phyloP scores from a whole-genome alignment of 495 filamentous ascomycete species.

The Tuber calosporum region DNA sequence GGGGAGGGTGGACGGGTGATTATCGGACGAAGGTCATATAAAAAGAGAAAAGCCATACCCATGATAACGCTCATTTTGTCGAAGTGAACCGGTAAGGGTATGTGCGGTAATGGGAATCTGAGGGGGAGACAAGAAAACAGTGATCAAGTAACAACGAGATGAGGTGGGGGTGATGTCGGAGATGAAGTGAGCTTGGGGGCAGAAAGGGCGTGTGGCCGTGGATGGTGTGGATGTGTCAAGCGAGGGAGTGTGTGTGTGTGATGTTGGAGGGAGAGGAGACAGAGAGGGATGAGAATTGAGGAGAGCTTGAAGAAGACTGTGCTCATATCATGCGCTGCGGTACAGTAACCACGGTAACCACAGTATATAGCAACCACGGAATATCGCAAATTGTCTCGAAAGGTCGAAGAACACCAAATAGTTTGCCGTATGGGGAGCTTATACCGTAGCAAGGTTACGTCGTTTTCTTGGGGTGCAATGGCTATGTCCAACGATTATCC shows the following conservation, averaged over 20 bases:
- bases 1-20: background rate
- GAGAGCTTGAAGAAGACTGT: background rate
- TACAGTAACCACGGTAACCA: background rate
- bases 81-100: conserved; percentile 3
- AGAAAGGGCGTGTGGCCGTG: background rate
- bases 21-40: background rate
- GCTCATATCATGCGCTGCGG: background rate
- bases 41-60: conserved; percentile 23
- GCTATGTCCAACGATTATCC: background rate
- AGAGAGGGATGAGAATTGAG: background rate
- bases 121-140: background rate
- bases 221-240: background rate
- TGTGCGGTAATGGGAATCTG: conserved; percentile 11
- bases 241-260: conserved; percentile 7
- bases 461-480: background rate
- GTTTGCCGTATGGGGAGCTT: background rate
- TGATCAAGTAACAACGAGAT: conserved; percentile 7
- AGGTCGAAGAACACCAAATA: background rate
- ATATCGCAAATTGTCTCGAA: background rate
- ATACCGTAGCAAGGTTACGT: background rate
- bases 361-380: background rate
- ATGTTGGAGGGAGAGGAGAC: background rate
- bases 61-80: conserved; percentile 40
- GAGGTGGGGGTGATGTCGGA: conserved; percentile 17
- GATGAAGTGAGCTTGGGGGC: background rate